Percentiles rank a stretch among this genome's conserved stretches.
Conservation (phyloP, 495 filamentous ascomycete genomes). For the Collariella sp. region DNA sequence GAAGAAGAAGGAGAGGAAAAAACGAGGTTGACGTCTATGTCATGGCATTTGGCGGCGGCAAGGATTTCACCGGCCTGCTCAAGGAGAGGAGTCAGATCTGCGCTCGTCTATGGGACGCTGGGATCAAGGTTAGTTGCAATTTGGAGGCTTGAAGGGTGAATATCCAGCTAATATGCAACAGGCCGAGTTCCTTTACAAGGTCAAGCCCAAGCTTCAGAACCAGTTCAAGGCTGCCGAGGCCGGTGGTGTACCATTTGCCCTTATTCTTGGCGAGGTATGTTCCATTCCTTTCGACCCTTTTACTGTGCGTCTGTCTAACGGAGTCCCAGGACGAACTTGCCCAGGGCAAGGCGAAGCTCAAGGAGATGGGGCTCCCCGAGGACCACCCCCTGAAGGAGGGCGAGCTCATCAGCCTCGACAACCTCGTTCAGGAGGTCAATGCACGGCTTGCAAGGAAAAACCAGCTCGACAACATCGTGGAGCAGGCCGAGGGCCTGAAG, state of each 20-base stretch:
- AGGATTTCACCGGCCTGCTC: constrained; percentile 72
- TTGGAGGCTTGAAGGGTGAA: neutral
- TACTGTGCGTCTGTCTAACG: neutral
- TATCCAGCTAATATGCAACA: constrained; percentile 2
- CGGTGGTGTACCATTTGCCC: constrained; percentile 55
- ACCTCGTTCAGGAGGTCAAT: constrained; percentile 54
- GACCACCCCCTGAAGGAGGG: constrained; percentile 84
- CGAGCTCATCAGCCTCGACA: constrained; percentile 53
- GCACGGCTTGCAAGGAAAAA: constrained; percentile 30
- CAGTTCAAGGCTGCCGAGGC: constrained; percentile 75
- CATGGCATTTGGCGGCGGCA: constrained; percentile 86
- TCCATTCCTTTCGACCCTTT: neutral
- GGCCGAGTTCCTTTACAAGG: constrained; percentile 72
- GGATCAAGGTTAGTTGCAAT: constrained; percentile 52
- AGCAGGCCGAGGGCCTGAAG: constrained; percentile 31
- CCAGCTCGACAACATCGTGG: constrained; percentile 29
- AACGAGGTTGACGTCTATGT: constrained; percentile 80
- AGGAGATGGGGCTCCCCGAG: constrained; percentile 71
- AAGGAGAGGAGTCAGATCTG: constrained; percentile 73
- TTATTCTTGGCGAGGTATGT: constrained; percentile 63
- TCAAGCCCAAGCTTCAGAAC: constrained; percentile 66
- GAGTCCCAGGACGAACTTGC: constrained; percentile 59
- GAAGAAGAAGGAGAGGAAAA: constrained; percentile 47
- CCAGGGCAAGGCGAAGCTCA: constrained; percentile 67
- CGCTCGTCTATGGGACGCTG: constrained; percentile 65